Percentiles rank a stretch among this genome's conserved stretches.
Conservation (phyloP, 345 rosid species). For the Leavenworthia alabamica region DNA sequence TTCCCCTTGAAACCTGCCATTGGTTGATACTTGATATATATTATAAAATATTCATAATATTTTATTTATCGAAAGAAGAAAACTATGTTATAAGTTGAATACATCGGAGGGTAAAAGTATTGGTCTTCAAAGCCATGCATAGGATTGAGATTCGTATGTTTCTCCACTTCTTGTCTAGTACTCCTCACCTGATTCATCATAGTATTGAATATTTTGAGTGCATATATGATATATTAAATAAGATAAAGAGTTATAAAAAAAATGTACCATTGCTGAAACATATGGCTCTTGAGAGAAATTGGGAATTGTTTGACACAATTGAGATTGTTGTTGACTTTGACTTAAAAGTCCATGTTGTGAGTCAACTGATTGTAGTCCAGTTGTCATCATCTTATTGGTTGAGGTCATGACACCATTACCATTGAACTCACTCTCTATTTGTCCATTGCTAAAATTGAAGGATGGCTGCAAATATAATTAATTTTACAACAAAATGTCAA, state of each 20-base stretch:
- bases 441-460: neutral
- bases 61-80: neutral
- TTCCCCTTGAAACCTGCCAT: conserved; percentile 10
- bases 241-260: neutral
- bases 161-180: conserved; percentile 7
- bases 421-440: conserved; percentile 1
- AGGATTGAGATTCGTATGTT: conserved; percentile 1
- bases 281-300: neutral
- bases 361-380: neutral
- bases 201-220: neutral
- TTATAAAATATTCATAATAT: neutral
- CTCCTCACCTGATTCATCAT: conserved; percentile 7
- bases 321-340: conserved; percentile 4
- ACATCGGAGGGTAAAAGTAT: neutral
- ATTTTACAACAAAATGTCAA: neutral
- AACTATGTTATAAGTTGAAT: neutral
- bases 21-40: neutral
- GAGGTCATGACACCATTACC: neutral
- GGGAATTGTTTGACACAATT: neutral
- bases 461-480: conserved; percentile 11
- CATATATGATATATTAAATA: neutral
- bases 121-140: conserved; percentile 9
- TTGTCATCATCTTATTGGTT: neutral
- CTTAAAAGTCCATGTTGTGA: neutral
- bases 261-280: conserved; percentile 7